Base-by-base conservation (phyloP, 2,329 filamentous ascomycete species). In the Alternaria rosae region DNA sequence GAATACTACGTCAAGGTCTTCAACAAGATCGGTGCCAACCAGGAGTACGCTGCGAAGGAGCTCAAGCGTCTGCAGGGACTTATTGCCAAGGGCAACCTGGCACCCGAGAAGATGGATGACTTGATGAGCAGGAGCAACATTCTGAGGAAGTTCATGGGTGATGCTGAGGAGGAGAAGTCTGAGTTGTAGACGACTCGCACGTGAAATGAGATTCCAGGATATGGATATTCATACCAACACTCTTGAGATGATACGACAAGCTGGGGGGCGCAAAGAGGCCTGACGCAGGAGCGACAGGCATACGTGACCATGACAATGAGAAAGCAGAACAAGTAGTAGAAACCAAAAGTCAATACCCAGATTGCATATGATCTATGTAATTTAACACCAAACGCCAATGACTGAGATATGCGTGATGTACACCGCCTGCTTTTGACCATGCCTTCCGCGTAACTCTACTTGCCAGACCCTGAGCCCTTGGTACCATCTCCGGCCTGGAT, bases 1-100 rank as follows among this genome's bases (percentile, higher is more conserved):
- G 87, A 94, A 82, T 99, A 99, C 87, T 98, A 99, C 81, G 85
- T 95, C 79, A 92, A 92, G 79, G 93, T 97, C 57, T 91, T 95
- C 64, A 88, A 92, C 78, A 98, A 97, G 88, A 83, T 95, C 67
- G 85, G 84, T 77, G 85, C 90, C 80, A 96, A 91, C 82, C 85
- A 91, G 64, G 90, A 85, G 54, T 97, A 92, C 76, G 92, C 89
- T 51, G 83, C 88, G 77, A 98, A 97, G 88, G 94, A 98, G 85
- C 84, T 94, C 66, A 86, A 89, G 64, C 88, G 94, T 67, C 85
- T 98, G 65, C 87, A 92, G 72, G 89, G 90, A 70, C 87, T 98
- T 70, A 83, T 97, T 66, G 86, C 88, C 82, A 97, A 97, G 88
- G 93, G 94, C 66, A 92, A 92, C 64, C 85, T 97, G 52, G 91